Conservation (phyloP, 345 rosid genomes). For the Hevea brasiliensis region DNA sequence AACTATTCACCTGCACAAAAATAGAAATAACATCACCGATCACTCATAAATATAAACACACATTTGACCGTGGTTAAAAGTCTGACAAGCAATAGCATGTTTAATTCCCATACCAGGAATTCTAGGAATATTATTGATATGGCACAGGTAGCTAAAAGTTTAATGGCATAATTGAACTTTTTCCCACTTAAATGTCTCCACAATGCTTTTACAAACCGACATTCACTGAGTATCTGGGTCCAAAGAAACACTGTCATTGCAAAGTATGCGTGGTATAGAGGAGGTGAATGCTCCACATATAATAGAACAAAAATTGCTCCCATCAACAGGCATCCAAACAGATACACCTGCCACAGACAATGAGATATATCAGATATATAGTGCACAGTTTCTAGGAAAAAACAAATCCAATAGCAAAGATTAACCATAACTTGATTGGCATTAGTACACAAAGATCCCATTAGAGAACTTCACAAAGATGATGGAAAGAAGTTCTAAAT, state of each 20-base stretch:
- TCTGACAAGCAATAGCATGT: constrained; percentile 7
- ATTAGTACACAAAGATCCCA: constrained; percentile 1
- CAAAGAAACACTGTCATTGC: constrained; percentile 90
- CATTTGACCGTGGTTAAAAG: constrained; percentile 13
- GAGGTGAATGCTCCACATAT: constrained; percentile 76
- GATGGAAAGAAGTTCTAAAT: no score
- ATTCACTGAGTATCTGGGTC: constrained; percentile 72
- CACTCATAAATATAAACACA: constrained; percentile 20
- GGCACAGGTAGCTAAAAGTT: constrained; percentile 50
- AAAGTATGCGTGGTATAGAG: constrained; percentile 80
- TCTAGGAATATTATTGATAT: constrained; percentile 67
- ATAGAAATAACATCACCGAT: constrained; percentile 23
- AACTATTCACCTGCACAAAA: constrained; percentile 82
- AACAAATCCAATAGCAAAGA: neutral
- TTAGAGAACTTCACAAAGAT: constrained; percentile 9
- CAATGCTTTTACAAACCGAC: constrained; percentile 53
- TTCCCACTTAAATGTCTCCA: constrained; percentile 60
- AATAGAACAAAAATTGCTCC: constrained; percentile 49
- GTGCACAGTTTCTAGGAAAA: constrained; percentile 3
- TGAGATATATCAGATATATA: constrained; percentile 24
- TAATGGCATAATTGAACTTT: constrained; percentile 42
- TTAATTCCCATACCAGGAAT: constrained; percentile 60
- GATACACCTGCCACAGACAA: constrained; percentile 53
- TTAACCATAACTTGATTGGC: neutral
- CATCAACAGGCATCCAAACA: constrained; percentile 64